phyloP scores from a whole-genome alignment of 345 rosid genomes.

The Corymbia maculata region DNA sequence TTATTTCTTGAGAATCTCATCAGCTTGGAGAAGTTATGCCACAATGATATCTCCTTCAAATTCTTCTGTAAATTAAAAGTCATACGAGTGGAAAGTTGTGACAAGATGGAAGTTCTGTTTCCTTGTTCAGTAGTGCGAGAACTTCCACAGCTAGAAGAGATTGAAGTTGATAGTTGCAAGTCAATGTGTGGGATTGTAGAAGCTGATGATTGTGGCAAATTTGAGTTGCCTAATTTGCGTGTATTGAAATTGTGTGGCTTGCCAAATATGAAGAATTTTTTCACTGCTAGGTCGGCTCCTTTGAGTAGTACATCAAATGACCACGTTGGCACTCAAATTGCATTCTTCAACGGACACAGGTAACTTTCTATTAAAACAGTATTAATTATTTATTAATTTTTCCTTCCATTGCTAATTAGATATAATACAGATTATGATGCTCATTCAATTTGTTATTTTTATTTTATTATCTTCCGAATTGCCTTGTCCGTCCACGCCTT shows the following conservation, averaged over 20 bases:
- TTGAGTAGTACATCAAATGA: rapidly evolving
- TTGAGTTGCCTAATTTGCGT: neutral
- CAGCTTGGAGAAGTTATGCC: neutral
- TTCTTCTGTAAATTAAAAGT: neutral
- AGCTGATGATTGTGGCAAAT: neutral
- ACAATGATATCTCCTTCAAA: rapidly evolving
- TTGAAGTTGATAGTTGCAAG: rapidly evolving
- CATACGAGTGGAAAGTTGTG: rapidly evolving
- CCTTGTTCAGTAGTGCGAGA: neutral
- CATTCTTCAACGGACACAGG: rapidly evolving
- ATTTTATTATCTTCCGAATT: too few relatives aligned
- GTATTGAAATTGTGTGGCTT: neutral
- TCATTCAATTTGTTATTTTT: too few relatives aligned
- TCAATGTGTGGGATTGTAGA: neutral
- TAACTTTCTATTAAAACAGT: too few relatives aligned
- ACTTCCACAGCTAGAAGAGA: neutral
- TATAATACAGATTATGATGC: rapidly evolving
- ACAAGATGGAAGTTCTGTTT: neutral
- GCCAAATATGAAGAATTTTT: too few relatives aligned
- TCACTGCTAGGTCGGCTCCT: rapidly evolving
- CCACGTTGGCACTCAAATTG: too few relatives aligned
- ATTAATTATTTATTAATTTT: neutral
- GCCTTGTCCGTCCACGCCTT: neutral
- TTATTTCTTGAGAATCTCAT: neutral
- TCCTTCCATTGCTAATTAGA: neutral